Base-by-base conservation (phyloP, 495 filamentous ascomycete species). In the Penicillium goetzii region DNA sequence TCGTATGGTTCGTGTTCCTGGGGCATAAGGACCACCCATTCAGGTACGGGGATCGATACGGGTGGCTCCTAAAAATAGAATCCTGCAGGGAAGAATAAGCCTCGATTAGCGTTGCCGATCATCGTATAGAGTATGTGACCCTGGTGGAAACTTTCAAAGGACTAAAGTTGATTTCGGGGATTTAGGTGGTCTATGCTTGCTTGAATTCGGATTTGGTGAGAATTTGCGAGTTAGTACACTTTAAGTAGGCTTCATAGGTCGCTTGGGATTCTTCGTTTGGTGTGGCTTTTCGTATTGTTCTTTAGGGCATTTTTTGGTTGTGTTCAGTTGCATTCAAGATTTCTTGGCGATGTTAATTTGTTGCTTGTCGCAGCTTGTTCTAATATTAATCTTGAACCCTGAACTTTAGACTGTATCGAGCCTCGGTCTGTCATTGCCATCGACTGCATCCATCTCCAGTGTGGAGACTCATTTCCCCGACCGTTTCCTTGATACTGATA, bases 1-100 rank as follows among this genome's bases (percentile, higher is more conserved):
- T 55, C 52, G 52, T 55, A 55, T 30, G 25, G 28, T 55, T 55
- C 52, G 52, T 55, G 52, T 55, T 55, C 52, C 52, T 36, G 52
- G 52, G 51, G 17, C 51, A 15, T 14, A 15, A 36, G 28, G 30
- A 36, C 15, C 8, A 17, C 36, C 36, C 36, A 55, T 55, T 55
- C 52, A 55, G 52, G 52, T 17, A 55, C 52, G 30, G 19, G 52
- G 43, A 4, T 36, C 30, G 52, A 30, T 55, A 55, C 52, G 52
- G 28, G 30, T 54, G 51, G 32, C 28, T 21, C 30, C 52, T 55
- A 55, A 55, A 55, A 55, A 55, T 55, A 55, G 52, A 10, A 47
- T 5, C 32, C 52, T 55, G 52, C 52, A 55, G n/a, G 52, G 30
- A 21, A 55, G 43, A 33, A 55, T 34, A 55, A 55, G 52, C 52